phyloP scores from a whole-genome alignment of 1,139 yeast genomes.

The Debaryomyces singareniensis region DNA sequence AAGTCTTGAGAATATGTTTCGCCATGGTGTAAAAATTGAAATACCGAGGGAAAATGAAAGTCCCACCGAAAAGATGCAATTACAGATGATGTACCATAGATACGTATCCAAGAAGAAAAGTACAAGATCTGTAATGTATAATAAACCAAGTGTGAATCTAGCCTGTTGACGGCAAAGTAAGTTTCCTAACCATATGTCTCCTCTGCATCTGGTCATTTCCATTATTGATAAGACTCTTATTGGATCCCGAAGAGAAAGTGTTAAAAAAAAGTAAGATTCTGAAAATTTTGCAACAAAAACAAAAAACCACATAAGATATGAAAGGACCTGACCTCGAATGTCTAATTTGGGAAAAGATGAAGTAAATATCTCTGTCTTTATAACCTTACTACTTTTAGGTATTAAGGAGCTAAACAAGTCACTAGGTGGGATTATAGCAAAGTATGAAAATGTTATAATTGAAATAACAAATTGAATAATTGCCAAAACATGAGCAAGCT shows the following conservation, averaged over 20 bases:
- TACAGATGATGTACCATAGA: constrained; percentile 52
- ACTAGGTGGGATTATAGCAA: constrained; percentile 49
- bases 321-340: constrained; percentile 47
- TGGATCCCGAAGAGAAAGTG: constrained; percentile 43
- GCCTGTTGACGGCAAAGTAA: constrained; percentile 36
- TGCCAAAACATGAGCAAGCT: constrained; percentile 45
- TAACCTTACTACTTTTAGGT: constrained; percentile 5
- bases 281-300: constrained; percentile 68
- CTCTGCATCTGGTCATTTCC: constrained; percentile 33
- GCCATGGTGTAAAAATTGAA: constrained; percentile 56
- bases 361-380: constrained; percentile 26
- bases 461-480: constrained; percentile 57
- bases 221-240: constrained; percentile 40
- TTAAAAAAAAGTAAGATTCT: constrained; percentile 59
- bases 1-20: constrained; percentile 43
- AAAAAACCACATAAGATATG: constrained; percentile 59
- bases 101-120: constrained; percentile 50
- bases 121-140: constrained; percentile 37
- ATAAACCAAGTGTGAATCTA: constrained; percentile 27
- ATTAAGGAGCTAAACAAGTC: constrained; percentile 32
- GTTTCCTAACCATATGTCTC: constrained; percentile 39
- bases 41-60: constrained; percentile 45
- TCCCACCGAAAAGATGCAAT: constrained; percentile 43
- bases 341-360: constrained; percentile 50
- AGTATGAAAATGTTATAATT: constrained; percentile 51